Conservation (phyloP, 2,329 filamentous ascomycete species). For the Arthrobotrys sinensis region DNA sequence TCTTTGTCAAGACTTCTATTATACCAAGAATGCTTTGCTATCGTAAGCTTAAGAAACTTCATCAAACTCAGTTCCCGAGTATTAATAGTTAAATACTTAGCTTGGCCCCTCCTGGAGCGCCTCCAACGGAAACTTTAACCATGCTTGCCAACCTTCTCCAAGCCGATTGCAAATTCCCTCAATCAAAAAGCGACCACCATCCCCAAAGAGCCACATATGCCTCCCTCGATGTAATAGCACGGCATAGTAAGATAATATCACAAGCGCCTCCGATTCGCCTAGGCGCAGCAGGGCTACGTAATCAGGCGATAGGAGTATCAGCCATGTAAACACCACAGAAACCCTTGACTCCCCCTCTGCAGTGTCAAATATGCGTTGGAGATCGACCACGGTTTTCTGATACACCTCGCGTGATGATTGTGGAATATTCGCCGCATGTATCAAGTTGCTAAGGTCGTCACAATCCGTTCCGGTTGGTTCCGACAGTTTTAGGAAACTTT, state of each 20-base stretch:
- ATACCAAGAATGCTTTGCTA: no score
- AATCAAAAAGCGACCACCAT: constrained; percentile 65
- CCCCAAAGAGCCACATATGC: constrained; percentile 68
- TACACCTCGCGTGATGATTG: constrained; percentile 62
- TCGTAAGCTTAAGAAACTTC: no score
- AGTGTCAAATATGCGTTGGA: constrained; percentile 66
- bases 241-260: constrained; percentile 72
- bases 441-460: constrained; percentile 62
- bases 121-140: constrained; percentile 62
- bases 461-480: constrained; percentile 63
- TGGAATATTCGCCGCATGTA: constrained; percentile 59
- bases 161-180: constrained; percentile 64
- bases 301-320: constrained; percentile 66
- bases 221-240: constrained; percentile 70
- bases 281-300: constrained; percentile 67
- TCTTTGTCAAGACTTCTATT: no score
- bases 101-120: constrained; percentile 2
- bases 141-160: constrained; percentile 65
- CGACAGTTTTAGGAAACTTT: constrained; percentile 56
- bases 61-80: no score
- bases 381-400: constrained; percentile 62
- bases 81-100: no score
- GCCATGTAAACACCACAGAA: constrained; percentile 67
- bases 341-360: constrained; percentile 37
- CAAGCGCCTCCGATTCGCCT: constrained; percentile 68